These are phyloP conservation scores for Pleomassaria siparia DNA, from an alignment of 2,329 filamentous ascomycete species.

Conservation along the genomic window DNA sequence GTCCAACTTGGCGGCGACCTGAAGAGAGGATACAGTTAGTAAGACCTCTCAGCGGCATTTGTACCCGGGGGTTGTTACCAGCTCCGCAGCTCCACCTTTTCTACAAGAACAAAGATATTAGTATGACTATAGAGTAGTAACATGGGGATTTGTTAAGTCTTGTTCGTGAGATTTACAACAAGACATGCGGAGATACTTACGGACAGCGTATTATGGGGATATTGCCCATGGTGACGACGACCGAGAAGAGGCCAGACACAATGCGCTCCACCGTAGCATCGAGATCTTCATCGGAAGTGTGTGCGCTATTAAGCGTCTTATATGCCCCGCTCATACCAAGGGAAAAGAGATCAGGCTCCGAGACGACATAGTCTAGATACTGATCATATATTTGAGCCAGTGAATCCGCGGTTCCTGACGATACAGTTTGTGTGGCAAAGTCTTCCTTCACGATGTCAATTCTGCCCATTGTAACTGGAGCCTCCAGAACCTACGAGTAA, in stretches of 20 bases:
- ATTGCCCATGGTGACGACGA: constrained; percentile 97
- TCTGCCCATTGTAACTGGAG: not conserved
- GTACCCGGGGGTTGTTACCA: too few species aligned
- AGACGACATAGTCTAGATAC: constrained; percentile 95
- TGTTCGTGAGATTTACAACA: too few species aligned
- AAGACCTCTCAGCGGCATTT: too few species aligned
- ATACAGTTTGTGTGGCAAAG: constrained; percentile 84
- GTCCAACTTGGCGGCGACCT: constrained; percentile 76
- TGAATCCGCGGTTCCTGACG: constrained; percentile 80
- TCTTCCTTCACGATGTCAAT: constrained; percentile 61
- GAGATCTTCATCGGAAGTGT: constrained; percentile 86
- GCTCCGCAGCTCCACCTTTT: not conserved
- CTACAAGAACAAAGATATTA: too few species aligned
- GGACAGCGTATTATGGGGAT: constrained; percentile 96
- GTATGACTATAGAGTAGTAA: too few species aligned
- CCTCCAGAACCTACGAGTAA: constrained; percentile 55
- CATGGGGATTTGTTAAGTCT: too few species aligned
- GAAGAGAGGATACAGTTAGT: too few species aligned
- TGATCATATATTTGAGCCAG: constrained; percentile 95
- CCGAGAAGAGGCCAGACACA: constrained; percentile 95
- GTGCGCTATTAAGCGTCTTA: constrained; percentile 92
- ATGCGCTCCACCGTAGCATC: constrained; percentile 87
- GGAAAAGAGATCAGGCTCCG: constrained; percentile 93
- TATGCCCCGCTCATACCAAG: constrained; percentile 93
- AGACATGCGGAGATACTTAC: constrained; percentile 85